Conservation (phyloP, 305 asterid genomes). For the Fraxinus paxiana region DNA sequence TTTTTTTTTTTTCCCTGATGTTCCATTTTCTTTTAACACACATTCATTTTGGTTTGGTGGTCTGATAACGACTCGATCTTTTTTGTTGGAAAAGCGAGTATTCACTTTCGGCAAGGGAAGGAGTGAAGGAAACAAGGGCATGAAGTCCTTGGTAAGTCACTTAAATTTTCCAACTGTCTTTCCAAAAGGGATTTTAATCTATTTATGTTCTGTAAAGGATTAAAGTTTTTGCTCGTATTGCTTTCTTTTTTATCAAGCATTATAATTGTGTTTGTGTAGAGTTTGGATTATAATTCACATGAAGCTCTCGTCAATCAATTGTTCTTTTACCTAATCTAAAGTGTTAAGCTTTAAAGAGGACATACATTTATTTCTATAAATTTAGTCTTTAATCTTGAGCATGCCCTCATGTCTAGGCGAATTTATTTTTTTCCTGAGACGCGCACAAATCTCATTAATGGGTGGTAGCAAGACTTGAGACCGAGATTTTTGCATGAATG, state of each 20-base stretch:
- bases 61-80: background rate
- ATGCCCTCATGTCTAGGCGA: background rate
- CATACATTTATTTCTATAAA: background rate
- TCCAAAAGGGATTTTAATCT: background rate
- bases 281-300: background rate
- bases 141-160: constrained; percentile 80
- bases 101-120: constrained; percentile 88
- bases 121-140: constrained; percentile 90
- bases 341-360: background rate
- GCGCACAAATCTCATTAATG: background rate
- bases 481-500: background rate
- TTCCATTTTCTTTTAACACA: background rate
- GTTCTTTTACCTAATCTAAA: background rate
- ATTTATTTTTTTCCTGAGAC: background rate
- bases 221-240: background rate
- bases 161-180: background rate
- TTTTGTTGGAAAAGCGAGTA: constrained; percentile 54
- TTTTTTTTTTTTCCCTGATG: background rate
- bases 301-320: background rate
- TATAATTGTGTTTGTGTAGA: background rate
- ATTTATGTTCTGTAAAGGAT: background rate
- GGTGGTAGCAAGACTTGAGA: background rate
- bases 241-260: background rate
- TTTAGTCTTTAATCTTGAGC: background rate
- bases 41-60: constrained; percentile 6